Percentiles rank a stretch among this genome's conserved stretches.
These are phyloP conservation scores for Chytriomyces confervae DNA, from an alignment of 192 early-diverging fungal genomes.

Conservation along the genomic window DNA sequence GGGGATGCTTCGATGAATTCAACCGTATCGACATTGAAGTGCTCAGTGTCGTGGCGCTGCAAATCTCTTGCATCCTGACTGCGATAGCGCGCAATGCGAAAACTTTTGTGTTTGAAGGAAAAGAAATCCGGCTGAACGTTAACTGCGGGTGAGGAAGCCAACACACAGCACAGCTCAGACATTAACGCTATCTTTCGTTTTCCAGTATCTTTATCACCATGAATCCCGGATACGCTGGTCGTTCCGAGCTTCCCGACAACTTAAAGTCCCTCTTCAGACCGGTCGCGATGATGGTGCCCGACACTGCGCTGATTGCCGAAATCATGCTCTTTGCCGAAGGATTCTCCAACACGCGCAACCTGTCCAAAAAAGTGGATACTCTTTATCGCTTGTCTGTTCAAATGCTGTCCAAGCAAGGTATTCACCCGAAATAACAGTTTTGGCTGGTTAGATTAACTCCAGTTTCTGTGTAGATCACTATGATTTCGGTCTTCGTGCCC, in stretches of 20 bases:
- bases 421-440: too few species aligned
- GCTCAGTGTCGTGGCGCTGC: conserved; percentile 62
- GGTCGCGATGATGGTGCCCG: conserved; percentile 69
- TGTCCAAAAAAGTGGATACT: conserved; percentile 65
- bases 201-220: conserved; percentile 61
- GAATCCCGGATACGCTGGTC: conserved; percentile 66
- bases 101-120: conserved; percentile 64
- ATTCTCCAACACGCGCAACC: conserved; percentile 60
- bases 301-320: conserved; percentile 67
- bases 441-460: too few species aligned
- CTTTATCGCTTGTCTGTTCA: conserved; percentile 65
- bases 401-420: conserved; percentile 62
- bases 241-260: conserved; percentile 65
- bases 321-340: conserved; percentile 72
- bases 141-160: conserved; percentile 40
- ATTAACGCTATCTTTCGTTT: neutral
- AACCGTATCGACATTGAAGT: conserved; percentile 72
- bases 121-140: conserved; percentile 60
- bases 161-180: neutral
- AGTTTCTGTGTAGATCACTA: conserved; percentile 52
- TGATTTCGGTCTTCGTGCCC: conserved; percentile 62
- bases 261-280: conserved; percentile 64
- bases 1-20: conserved; percentile 73
- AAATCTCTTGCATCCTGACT: conserved; percentile 61
- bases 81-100: conserved; percentile 57